phyloP scores from a whole-genome alignment of 768 basidiomycete species.

The Favolaschia claudopus region DNA sequence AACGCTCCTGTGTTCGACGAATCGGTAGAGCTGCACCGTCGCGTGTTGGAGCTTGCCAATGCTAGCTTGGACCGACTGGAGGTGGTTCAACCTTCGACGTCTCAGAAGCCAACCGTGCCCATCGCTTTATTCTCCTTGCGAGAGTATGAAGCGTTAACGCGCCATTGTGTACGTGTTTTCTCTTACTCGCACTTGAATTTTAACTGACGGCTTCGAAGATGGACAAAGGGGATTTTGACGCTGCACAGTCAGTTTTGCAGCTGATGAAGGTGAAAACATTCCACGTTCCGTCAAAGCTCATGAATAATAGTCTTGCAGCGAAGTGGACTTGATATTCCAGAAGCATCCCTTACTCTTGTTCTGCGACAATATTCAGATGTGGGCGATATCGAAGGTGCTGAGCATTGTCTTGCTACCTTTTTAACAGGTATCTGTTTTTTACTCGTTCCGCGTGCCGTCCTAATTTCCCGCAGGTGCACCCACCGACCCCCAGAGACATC shows the following conservation, averaged over 20 bases:
- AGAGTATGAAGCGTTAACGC: slow-evolving; percentile 64
- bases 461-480: slow-evolving; percentile 39
- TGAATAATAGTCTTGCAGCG: slow-evolving; percentile 40
- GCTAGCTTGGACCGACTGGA: slow-evolving; percentile 42
- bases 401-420: slow-evolving; percentile 51
- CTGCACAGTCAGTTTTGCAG: slow-evolving; percentile 56
- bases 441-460: background rate
- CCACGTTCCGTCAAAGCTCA: too few species aligned
- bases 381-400: slow-evolving; percentile 53
- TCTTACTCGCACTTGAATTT: background rate
- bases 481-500: slow-evolving; percentile 67
- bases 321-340: slow-evolving; percentile 47
- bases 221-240: slow-evolving; percentile 49
- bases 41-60: slow-evolving; percentile 41
- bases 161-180: slow-evolving; percentile 50
- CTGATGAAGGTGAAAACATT: slow-evolving; percentile 56
- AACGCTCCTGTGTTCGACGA: background rate
- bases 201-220: slow-evolving; percentile 45
- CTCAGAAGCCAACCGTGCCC: slow-evolving; percentile 38
- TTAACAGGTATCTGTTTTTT: too few species aligned
- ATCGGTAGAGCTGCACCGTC: slow-evolving; percentile 33
- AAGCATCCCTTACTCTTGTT: slow-evolving; percentile 50
- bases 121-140: slow-evolving; percentile 54
- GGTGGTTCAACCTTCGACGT: slow-evolving; percentile 23
- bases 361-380: slow-evolving; percentile 55